These are phyloP conservation scores for Lumnitzera littorea DNA, from an alignment of 345 rosid genomes.

Conservation along the genomic window DNA sequence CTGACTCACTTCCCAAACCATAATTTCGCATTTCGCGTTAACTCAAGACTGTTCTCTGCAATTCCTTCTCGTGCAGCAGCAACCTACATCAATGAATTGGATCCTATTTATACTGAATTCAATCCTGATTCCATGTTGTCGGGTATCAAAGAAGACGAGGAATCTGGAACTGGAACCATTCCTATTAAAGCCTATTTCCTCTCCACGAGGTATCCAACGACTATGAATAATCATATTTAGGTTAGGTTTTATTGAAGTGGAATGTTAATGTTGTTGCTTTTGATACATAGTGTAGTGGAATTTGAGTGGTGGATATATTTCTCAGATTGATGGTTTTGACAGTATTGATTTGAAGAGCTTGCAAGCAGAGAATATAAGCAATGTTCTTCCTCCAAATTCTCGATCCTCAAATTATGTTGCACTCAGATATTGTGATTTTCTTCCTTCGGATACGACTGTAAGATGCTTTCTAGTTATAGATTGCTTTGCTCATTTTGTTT, in stretches of 20 bases:
- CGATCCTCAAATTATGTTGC: conserved; percentile 86
- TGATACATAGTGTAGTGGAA: too few relatives aligned
- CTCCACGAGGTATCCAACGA: conserved; percentile 50
- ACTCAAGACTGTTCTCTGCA: conserved; percentile 43
- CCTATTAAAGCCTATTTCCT: conserved; percentile 82
- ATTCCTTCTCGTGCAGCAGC: conserved; percentile 30
- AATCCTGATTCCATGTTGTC: conserved; percentile 7
- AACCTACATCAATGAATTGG: conserved; percentile 23
- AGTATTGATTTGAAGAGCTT: conserved; percentile 92
- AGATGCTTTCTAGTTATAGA: conserved; percentile 23
- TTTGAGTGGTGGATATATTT: conserved; percentile 25
- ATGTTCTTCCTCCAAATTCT: conserved; percentile 79
- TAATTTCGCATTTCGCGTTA: conserved; percentile 1
- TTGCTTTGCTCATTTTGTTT: conserved; percentile 1
- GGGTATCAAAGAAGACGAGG: conserved; percentile 36
- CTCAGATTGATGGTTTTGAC: conserved; percentile 85
- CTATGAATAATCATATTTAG: too few relatives aligned
- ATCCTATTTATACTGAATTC: conserved; percentile 39
- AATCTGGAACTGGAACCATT: conserved; percentile 50
- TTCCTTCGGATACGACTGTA: conserved; percentile 59
- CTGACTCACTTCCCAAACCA: neutral
- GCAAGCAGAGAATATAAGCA: conserved; percentile 81
- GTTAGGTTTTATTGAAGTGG: too few relatives aligned
- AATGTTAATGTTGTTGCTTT: too few relatives aligned
- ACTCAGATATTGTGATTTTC: conserved; percentile 56